phyloP scores from a whole-genome alignment of 192 early-diverging fungal genomes.

The Podila minutissima region DNA sequence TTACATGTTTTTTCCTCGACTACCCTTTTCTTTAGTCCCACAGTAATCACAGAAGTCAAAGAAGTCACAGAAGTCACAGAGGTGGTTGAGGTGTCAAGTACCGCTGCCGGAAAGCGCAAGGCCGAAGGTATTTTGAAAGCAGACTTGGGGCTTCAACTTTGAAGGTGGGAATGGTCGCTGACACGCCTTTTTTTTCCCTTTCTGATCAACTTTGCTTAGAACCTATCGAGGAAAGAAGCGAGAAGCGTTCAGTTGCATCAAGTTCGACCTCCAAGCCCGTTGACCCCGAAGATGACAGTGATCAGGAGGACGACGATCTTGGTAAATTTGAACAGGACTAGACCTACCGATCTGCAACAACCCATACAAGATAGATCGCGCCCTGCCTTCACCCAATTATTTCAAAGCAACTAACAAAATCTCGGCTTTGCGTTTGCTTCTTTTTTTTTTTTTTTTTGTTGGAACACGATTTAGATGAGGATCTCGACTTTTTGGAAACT shows the following conservation, averaged over 20 bases:
- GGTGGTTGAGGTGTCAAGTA: neutral
- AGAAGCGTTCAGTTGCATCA: conserved; percentile 33
- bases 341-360: no score
- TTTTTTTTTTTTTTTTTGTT: neutral
- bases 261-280: conserved; percentile 16
- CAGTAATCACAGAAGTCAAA: neutral
- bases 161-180: neutral
- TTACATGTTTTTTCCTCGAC: neutral
- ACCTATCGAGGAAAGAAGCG: conserved; percentile 6
- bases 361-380: no score
- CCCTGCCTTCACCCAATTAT: no score
- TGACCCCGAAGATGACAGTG: conserved; percentile 39
- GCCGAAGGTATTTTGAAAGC: conserved; percentile 21
- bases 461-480: conserved; percentile 58
- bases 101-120: conserved; percentile 33
- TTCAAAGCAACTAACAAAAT: neutral
- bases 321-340: conserved; percentile 13
- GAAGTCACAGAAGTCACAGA: neutral
- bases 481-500: conserved; percentile 68
- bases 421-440: no score
- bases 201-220: conserved; percentile 8
- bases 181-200: neutral
- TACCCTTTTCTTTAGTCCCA: neutral
- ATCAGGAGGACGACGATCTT: conserved; percentile 47
- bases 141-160: no score